These are phyloP conservation scores for Arthroderma sp. DNA, from an alignment of 2,329 filamentous ascomycete species.

Conservation along the genomic window DNA sequence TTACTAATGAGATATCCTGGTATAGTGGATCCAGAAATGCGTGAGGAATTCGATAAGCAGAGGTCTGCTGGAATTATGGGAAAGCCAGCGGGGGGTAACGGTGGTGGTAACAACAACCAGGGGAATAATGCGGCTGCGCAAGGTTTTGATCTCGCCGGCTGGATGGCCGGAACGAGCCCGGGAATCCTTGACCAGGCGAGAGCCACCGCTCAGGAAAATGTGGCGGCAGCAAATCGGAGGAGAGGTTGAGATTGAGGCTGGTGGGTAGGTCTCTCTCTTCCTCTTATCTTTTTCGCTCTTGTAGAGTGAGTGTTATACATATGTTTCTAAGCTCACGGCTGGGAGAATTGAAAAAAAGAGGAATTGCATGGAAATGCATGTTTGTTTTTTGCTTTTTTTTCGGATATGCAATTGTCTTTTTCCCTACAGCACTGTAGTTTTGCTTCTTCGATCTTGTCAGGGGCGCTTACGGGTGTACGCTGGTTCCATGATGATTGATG, in stretches of 20 bases:
- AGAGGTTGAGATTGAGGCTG: slow-evolving; percentile 4
- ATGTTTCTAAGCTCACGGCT: too few species aligned
- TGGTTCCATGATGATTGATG: too few species aligned
- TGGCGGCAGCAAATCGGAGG: not conserved
- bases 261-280: not conserved
- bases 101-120: slow-evolving; percentile 26
- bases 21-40: slow-evolving; percentile 90
- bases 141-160: slow-evolving; percentile 55
- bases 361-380: too few species aligned
- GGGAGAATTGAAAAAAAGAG: too few species aligned
- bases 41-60: slow-evolving; percentile 81
- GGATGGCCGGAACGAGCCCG: slow-evolving; percentile 47
- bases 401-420: too few species aligned
- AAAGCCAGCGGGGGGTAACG: slow-evolving; percentile 15
- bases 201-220: slow-evolving; percentile 12
- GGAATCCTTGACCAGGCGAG: slow-evolving; percentile 20
- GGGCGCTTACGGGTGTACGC: too few species aligned
- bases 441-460: too few species aligned
- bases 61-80: slow-evolving; percentile 63
- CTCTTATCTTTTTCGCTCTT: not conserved
- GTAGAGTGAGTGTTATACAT: too few species aligned
- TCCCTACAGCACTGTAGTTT: too few species aligned
- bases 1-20: too few species aligned
- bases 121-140: slow-evolving; percentile 32
- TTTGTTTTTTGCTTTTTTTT: too few species aligned